phyloP scores from a whole-genome alignment of 352 stramenopile genomes.

The Lagenidium sp. region DNA sequence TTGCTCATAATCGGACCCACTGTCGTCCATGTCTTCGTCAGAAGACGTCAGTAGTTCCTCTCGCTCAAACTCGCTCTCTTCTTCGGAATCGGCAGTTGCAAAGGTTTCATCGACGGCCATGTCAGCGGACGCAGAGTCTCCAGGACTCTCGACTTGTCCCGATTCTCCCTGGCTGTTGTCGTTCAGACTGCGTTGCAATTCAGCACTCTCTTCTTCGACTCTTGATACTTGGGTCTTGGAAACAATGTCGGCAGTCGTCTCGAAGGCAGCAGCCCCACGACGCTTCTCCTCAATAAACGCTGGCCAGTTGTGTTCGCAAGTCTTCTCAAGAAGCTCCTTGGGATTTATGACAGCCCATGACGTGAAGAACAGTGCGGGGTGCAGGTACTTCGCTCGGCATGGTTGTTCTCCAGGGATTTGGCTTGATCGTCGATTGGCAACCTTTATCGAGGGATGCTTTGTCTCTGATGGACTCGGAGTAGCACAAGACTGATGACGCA shows the following conservation, averaged over 20 bases:
- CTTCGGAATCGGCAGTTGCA: conserved; percentile 29
- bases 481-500: too few species aligned
- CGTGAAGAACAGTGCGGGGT: conserved; percentile 79
- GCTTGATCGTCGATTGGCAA: conserved; percentile 4
- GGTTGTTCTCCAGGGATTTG: too few species aligned
- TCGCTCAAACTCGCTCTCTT: conserved; percentile 81
- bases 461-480: too few species aligned
- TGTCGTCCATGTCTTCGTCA: conserved; percentile 56
- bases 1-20: conserved; percentile 69
- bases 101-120: too few species aligned
- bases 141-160: too few species aligned
- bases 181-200: not conserved
- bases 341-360: conserved; percentile 76
- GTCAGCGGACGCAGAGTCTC: too few species aligned
- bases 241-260: conserved; percentile 12
- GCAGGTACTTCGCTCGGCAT: conserved; percentile 58
- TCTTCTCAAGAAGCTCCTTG: conserved; percentile 42
- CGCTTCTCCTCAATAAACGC: conserved; percentile 50
- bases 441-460: conserved; percentile 10
- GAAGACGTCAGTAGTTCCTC: conserved; percentile 77
- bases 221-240: conserved; percentile 9
- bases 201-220: conserved; percentile 12
- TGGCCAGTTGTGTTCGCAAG: conserved; percentile 80
- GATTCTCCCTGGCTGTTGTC: too few species aligned
- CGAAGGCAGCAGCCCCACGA: conserved; percentile 1